phyloP scores from a whole-genome alignment of 1,284 basidiomycete genomes.

The Rhodotorula sp. region DNA sequence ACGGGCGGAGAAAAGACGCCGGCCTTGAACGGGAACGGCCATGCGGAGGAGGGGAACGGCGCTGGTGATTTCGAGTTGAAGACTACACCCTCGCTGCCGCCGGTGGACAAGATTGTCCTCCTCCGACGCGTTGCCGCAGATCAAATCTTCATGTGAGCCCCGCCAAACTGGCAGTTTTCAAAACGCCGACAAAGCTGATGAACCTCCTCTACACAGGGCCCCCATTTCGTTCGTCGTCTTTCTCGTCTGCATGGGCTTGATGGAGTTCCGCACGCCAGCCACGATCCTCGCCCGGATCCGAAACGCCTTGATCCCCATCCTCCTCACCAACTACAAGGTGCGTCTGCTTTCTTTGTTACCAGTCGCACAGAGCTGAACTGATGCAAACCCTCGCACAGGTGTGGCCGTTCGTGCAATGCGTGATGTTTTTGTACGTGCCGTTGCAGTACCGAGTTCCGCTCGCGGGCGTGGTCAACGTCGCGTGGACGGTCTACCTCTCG shows the following conservation, averaged over 20 bases:
- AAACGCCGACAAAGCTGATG: not conserved
- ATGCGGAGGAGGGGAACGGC: not conserved
- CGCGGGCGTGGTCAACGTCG: conserved; percentile 9
- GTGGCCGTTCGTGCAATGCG: conserved; percentile 23
- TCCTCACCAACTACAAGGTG: conserved; percentile 13
- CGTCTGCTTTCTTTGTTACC: not conserved
- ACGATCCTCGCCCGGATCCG: conserved; percentile 5
- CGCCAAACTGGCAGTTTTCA: not conserved
- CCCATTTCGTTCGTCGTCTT: conserved; percentile 29
- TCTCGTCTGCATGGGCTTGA: conserved; percentile 20
- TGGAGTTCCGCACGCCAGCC: conserved; percentile 7
- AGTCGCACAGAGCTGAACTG: too few relatives aligned
- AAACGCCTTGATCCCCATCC: conserved; percentile 11
- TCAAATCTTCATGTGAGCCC: conserved; percentile 24
- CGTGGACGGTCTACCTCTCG: conserved; percentile 22
- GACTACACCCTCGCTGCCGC: not conserved
- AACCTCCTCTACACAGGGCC: not conserved
- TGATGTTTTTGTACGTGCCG: conserved; percentile 24
- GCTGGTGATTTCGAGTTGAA: not conserved
- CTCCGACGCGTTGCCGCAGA: conserved; percentile 6
- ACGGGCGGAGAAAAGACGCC: not conserved
- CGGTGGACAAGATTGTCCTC: conserved; percentile 5
- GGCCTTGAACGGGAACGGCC: not conserved
- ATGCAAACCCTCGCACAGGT: not conserved
- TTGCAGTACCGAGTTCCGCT: conserved; percentile 20